These are phyloP conservation scores for Neocallimastix lanati DNA, from an alignment of 192 early-diverging fungal genomes.

Conservation along the genomic window DNA sequence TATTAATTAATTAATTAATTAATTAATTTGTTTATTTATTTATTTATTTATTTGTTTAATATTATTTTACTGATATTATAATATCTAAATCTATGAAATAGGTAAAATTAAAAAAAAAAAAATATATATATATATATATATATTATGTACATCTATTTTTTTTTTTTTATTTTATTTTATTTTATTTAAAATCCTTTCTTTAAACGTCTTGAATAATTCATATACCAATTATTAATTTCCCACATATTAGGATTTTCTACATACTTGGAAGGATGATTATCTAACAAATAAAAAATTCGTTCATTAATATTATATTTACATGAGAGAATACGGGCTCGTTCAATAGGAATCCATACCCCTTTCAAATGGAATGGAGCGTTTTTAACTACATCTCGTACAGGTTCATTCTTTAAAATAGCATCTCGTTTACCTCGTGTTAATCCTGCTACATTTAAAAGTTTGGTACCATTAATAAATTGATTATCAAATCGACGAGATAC, in stretches of 20 bases:
- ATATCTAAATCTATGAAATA: too few species aligned
- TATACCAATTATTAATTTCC: neutral
- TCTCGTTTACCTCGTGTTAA: constrained; percentile 76
- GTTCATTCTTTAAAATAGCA: constrained; percentile 72
- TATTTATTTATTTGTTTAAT: too few species aligned
- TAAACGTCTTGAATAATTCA: neutral
- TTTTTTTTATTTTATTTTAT: too few species aligned
- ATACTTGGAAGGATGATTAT: neutral
- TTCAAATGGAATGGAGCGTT: constrained; percentile 74
- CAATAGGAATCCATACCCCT: constrained; percentile 43
- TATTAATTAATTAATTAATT: too few species aligned
- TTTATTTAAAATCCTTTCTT: neutral
- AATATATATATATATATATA: too few species aligned
- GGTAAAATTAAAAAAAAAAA: too few species aligned
- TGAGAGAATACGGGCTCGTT: neutral
- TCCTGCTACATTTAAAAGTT: constrained; percentile 67
- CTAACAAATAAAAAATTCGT: neutral
- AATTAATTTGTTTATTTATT: too few species aligned
- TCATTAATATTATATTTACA: neutral
- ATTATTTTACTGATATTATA: too few species aligned
- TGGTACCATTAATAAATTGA: constrained; percentile 73
- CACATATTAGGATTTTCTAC: neutral
- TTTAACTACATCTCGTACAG: constrained; percentile 66
- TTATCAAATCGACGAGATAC: constrained; percentile 33
- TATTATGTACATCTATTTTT: too few species aligned